Evolutionary conservation across 1,139 yeast genomes (phyloP).

Genomic region (Lodderomyces theae): DNA sequence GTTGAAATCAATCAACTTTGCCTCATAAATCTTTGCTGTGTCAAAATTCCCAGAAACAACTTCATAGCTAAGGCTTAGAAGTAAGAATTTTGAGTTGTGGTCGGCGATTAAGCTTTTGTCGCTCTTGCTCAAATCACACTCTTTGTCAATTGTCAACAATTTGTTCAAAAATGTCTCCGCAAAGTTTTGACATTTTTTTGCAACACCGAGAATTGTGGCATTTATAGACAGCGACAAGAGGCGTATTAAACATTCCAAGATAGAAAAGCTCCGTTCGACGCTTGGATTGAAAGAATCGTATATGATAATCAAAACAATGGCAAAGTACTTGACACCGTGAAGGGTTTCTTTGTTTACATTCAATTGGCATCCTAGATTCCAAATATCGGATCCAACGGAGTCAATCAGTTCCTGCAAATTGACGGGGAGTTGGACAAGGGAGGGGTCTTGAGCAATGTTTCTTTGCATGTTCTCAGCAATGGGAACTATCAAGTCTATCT

Average conservation of each 20-base stretch:
- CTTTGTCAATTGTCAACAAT: conserved; percentile 8
- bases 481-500: conserved; percentile 11
- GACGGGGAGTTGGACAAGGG: conserved; percentile 7
- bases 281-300: conserved; percentile 18
- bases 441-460: conserved; percentile 5
- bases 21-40: conserved; percentile 8
- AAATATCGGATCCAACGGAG: conserved; percentile 20
- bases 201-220: conserved; percentile 10
- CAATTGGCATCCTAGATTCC: conserved; percentile 20
- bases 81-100: conserved; percentile 7
- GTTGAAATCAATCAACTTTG: conserved; percentile 2
- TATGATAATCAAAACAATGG: conserved; percentile 20
- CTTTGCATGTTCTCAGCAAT: conserved; percentile 12
- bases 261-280: conserved; percentile 17
- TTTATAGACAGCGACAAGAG: conserved; percentile 14
- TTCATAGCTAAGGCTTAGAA: conserved; percentile 11
- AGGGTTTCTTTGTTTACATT: conserved; percentile 11
- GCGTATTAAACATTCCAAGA: conserved; percentile 18
- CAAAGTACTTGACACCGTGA: conserved; percentile 18
- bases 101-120: conserved; percentile 6
- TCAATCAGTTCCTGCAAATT: conserved; percentile 15
- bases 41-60: conserved; percentile 7
- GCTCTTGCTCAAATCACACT: conserved; percentile 3
- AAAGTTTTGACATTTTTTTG: conserved; percentile 12
- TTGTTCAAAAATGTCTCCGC: conserved; percentile 8